Conservation (phyloP, 176 grass and related monocot species). For the Dactylis glomerata region DNA sequence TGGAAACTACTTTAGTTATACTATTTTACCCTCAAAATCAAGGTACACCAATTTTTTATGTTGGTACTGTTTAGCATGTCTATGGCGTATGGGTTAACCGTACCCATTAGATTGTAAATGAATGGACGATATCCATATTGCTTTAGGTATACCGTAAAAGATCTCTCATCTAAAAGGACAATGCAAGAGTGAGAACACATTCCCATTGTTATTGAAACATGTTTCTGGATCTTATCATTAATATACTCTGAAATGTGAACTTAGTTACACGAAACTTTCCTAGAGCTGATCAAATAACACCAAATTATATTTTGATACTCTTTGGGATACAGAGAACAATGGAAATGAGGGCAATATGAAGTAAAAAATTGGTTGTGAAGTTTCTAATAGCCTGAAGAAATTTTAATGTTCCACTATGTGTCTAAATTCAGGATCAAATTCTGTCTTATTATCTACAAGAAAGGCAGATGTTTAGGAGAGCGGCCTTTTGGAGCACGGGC, state of each 20-base stretch:
- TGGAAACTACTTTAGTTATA: neutral
- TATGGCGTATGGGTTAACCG: neutral
- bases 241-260: neutral
- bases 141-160: neutral
- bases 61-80: neutral
- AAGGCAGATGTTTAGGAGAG: neutral
- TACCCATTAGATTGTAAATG: neutral
- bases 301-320: neutral
- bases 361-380: neutral
- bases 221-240: neutral
- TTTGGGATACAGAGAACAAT: neutral
- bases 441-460: neutral
- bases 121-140: neutral
- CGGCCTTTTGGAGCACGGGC: too few species aligned
- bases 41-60: neutral
- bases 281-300: neutral
- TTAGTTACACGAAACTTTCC: neutral
- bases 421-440: neutral
- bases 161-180: conserved; percentile 8
- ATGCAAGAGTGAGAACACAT: neutral
- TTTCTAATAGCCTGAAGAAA: neutral
- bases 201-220: neutral
- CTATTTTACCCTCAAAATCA: neutral
- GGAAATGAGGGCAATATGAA: neutral
- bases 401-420: neutral